Evolutionary conservation across 371 early-diverging fungal species (phyloP), one percentile per base, ranked within the genome.

Genomic region (Blakeslea trispora): DNA sequence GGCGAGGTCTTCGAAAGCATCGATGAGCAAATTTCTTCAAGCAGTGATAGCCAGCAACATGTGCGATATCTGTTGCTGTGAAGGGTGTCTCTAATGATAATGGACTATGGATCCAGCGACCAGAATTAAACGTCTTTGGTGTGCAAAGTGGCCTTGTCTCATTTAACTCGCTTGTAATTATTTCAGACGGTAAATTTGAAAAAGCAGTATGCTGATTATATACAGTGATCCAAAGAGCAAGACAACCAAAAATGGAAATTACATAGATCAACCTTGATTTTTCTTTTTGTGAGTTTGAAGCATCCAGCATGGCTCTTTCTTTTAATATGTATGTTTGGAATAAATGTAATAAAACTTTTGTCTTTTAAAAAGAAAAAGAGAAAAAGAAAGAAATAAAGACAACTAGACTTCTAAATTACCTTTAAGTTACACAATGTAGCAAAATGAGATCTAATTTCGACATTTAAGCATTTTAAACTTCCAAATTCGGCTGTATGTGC

Each of bases 21-120:
- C 71, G 57, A 52, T 78, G 79, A n/a, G 73, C 69, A 32, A 78
- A 78, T 17, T 68, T 67, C 8, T 63, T 55, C 4, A 55, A 19
- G 49, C 79, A 78, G 32, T 68, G 55, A 53, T 78, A 78, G 11
- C 66, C 64, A 14, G 63, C 54, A 3, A 51, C 62, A 40, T 56
- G 42, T 17, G 67, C 69, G 9, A 73, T 37, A 7, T 61, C 59
- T 17, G 54, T 50, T 14, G 28, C 34, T 8, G 58, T 60, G n/a
- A 64, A 50, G 3, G 50, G 51, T 2, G 50, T 23, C 17, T 47
- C 48, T 10, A 70, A 19, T 5, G 52, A 18, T 8, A 57, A 34
- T 5, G 73, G 70, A 21, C 55, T 28, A 51, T 66, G 51, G 3
- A 60, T 43, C 79, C 79, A 78, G 40, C 66, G 39, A 37, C 79